phyloP scores from a whole-genome alignment of 352 stramenopile species.

The Pythium coloratum region DNA sequence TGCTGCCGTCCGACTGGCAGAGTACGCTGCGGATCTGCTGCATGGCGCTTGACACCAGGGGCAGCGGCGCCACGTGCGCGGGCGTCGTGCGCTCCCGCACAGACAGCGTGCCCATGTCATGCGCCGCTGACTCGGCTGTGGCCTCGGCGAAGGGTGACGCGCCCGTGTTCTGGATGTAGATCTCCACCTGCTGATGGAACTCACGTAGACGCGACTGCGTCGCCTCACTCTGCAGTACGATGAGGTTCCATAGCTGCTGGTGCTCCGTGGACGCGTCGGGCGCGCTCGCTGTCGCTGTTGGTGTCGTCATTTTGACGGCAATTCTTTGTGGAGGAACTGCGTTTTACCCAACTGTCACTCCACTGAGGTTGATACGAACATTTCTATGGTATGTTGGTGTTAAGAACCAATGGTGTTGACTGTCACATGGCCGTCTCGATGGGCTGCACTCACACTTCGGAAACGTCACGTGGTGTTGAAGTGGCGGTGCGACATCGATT shows the following conservation, averaged over 20 bases:
- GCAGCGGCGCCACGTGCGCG: constrained; percentile 21
- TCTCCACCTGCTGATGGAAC: constrained; percentile 69
- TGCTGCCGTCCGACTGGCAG: constrained; percentile 39
- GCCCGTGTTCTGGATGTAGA: constrained; percentile 57
- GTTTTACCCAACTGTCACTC: not conserved
- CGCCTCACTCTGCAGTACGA: constrained; percentile 61
- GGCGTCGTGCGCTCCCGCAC: constrained; percentile 32
- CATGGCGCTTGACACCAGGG: constrained; percentile 46
- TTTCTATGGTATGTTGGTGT: not conserved
- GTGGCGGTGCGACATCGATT: not conserved
- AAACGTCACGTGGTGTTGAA: constrained; percentile 6
- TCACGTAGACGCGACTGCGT: constrained; percentile 43
- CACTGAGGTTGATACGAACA: not conserved
- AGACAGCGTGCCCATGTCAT: constrained; percentile 25
- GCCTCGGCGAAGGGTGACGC: constrained; percentile 43
- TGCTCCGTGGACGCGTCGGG: constrained; percentile 7
- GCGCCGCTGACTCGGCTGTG: constrained; percentile 19
- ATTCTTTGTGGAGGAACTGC: not conserved
- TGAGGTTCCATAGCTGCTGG: constrained; percentile 46
- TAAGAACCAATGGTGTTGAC: not conserved
- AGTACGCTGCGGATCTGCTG: constrained; percentile 36
- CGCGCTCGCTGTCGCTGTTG: not conserved
- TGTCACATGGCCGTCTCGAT: constrained; percentile 4
- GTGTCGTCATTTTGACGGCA: not conserved
- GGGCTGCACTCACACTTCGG: not conserved